These are phyloP conservation scores for Myriangium duriaei DNA, from an alignment of 2,329 filamentous ascomycete genomes.

Conservation along the genomic window DNA sequence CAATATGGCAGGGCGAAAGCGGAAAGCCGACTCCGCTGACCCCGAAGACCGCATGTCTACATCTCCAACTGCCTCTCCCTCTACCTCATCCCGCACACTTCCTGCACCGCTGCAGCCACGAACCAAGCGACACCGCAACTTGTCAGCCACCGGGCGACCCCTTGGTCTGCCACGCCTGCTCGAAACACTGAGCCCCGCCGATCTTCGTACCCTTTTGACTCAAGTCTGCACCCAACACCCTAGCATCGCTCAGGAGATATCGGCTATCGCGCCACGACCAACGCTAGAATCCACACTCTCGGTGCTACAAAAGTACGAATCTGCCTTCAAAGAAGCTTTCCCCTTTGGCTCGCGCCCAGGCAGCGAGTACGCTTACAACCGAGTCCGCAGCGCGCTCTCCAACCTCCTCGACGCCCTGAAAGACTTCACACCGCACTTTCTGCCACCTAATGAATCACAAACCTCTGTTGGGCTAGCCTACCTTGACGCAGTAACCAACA, in stretches of 20 bases:
- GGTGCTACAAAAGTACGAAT: conserved; percentile 72
- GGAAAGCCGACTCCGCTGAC: conserved; percentile 68
- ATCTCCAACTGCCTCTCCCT: conserved; percentile 73
- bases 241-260: conserved; percentile 72
- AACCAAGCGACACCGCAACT: conserved; percentile 56
- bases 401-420: conserved; percentile 78
- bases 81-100: conserved; percentile 56
- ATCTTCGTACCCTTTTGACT: conserved; percentile 76
- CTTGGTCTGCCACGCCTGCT: conserved; percentile 65
- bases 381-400: conserved; percentile 68
- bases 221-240: conserved; percentile 84
- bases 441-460: conserved; percentile 81
- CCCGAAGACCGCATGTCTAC: conserved; percentile 63
- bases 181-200: conserved; percentile 78
- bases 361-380: conserved; percentile 90
- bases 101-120: conserved; percentile 38
- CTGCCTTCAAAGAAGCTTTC: conserved; percentile 63
- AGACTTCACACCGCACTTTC: conserved; percentile 91
- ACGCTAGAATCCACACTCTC: conserved; percentile 68
- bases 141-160: conserved; percentile 50
- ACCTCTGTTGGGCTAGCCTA: conserved; percentile 73
- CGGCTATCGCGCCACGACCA: conserved; percentile 73
- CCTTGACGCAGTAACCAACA: conserved; percentile 76
- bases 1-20: conserved; percentile 50
- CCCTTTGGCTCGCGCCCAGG: conserved; percentile 73